Percentiles rank a stretch among this genome's conserved stretches.
phyloP scores from a whole-genome alignment of 192 early-diverging fungal species.

The Entomortierella lignicola region DNA sequence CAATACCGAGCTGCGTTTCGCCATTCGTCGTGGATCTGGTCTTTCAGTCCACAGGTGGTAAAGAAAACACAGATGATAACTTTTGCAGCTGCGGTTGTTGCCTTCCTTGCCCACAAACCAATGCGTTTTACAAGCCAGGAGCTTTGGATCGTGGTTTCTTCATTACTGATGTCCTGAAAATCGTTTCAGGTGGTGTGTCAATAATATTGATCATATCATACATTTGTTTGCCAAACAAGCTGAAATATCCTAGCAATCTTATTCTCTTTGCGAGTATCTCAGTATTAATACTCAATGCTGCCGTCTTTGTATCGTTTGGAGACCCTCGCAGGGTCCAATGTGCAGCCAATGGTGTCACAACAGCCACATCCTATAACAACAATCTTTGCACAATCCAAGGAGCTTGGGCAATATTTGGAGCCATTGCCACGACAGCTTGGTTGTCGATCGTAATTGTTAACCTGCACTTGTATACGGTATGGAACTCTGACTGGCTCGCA shows the following conservation, averaged over 20 bases:
- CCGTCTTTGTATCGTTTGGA: no score
- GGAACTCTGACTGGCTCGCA: no score
- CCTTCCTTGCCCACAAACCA: neutral
- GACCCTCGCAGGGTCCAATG: no score
- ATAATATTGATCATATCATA: neutral
- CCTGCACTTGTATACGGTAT: no score
- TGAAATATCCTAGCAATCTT: neutral
- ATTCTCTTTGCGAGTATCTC: no score
- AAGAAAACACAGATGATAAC: neutral
- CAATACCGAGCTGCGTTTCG: no score
- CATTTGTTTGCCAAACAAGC: neutral
- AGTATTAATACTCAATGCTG: no score
- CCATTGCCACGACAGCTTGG: neutral
- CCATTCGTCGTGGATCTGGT: no score
- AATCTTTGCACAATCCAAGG: no score
- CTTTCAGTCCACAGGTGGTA: no score
- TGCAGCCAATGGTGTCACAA: neutral
- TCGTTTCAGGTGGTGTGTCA: neutral
- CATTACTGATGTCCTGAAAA: neutral
- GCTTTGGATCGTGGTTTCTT: neutral
- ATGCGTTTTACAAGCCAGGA: neutral
- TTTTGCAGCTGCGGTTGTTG: neutral
- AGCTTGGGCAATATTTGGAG: neutral
- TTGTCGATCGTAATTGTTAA: no score
- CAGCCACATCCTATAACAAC: no score